A percentile compares a stretch with the other conserved stretches of the same genome.
Conservation (phyloP, 2,329 filamentous ascomycete species). For the Aspergillus luchuensis region DNA sequence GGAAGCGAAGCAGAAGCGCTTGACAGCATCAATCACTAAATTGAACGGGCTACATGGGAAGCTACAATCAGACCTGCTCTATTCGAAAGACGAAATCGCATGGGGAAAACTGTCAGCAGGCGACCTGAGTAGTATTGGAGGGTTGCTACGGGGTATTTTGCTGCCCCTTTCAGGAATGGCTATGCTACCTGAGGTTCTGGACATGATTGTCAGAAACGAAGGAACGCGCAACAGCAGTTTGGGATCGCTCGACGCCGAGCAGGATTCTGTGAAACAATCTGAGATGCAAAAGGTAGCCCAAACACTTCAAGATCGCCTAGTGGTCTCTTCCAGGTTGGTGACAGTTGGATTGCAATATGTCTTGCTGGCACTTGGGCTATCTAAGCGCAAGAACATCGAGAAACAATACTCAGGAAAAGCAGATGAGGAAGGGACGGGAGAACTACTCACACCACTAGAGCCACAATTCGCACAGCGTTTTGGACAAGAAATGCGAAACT, state of each 20-base stretch:
- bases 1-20: slow-evolving; percentile 24
- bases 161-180: slow-evolving; percentile 67
- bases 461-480: slow-evolving; percentile 57
- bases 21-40: slow-evolving; percentile 39
- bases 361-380: slow-evolving; percentile 52
- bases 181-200: slow-evolving; percentile 70
- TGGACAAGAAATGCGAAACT: slow-evolving; percentile 54
- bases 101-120: slow-evolving; percentile 68
- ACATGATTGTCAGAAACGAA: slow-evolving; percentile 31
- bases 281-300: slow-evolving; percentile 30
- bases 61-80: slow-evolving; percentile 65
- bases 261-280: slow-evolving; percentile 16
- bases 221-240: slow-evolving; percentile 15
- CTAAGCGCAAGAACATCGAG: slow-evolving; percentile 27
- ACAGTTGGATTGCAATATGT: slow-evolving; percentile 65
- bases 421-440: slow-evolving; percentile 56
- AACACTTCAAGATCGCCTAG: slow-evolving; percentile 46
- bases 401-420: slow-evolving; percentile 39
- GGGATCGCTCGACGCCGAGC: slow-evolving; percentile 9
- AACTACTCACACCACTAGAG: slow-evolving; percentile 57
- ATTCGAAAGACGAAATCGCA: slow-evolving; percentile 72
- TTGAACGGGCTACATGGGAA: slow-evolving; percentile 65
- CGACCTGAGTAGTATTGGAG: slow-evolving; percentile 62
- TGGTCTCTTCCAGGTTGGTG: slow-evolving; percentile 63
- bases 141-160: slow-evolving; percentile 61